Conservation (phyloP, 2,329 filamentous ascomycete species). For the Gaeumannomyces sp. region DNA sequence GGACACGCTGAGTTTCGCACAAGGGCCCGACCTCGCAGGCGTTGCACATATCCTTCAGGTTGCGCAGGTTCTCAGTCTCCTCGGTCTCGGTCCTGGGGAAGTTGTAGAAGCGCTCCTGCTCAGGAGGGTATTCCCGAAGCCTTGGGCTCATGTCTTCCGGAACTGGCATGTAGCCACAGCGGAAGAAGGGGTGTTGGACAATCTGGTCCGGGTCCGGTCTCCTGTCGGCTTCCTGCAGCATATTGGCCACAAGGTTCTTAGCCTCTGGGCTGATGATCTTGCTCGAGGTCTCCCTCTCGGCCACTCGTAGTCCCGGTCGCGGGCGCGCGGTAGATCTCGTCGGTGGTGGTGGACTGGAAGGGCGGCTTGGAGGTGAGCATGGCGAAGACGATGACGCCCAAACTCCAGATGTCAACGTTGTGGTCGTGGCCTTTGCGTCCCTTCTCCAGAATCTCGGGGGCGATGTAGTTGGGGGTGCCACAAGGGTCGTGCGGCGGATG, state of each 20-base stretch:
- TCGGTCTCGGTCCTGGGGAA: conserved; percentile 38
- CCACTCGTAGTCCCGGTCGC: conserved; percentile 74
- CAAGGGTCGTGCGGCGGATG: conserved; percentile 87
- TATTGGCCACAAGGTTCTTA: conserved; percentile 69
- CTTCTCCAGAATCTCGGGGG: conserved; percentile 91
- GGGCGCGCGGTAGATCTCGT: conserved; percentile 75
- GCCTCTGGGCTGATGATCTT: conserved; percentile 70
- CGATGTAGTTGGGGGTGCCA: conserved; percentile 97
- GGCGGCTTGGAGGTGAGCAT: conserved; percentile 95
- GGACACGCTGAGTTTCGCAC: conserved; percentile 37
- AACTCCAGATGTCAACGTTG: conserved; percentile 96
- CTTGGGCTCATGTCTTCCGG: conserved; percentile 52
- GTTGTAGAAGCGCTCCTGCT: conserved; percentile 51
- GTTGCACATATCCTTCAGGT: conserved; percentile 50
- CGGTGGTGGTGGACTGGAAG: conserved; percentile 85
- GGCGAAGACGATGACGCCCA: conserved; percentile 97
- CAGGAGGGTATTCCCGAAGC: conserved; percentile 51
- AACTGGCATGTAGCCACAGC: conserved; percentile 64
- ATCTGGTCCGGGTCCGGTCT: conserved; percentile 72
- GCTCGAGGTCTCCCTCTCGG: conserved; percentile 51
- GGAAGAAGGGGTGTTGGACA: conserved; percentile 75
- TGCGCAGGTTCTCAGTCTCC: conserved; percentile 41
- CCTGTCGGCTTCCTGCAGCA: conserved; percentile 69
- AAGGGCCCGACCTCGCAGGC: conserved; percentile 55
- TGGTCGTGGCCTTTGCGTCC: conserved; percentile 93